Base-by-base conservation (phyloP, 257 asterid species). In the Fraxinus anomala region DNA sequence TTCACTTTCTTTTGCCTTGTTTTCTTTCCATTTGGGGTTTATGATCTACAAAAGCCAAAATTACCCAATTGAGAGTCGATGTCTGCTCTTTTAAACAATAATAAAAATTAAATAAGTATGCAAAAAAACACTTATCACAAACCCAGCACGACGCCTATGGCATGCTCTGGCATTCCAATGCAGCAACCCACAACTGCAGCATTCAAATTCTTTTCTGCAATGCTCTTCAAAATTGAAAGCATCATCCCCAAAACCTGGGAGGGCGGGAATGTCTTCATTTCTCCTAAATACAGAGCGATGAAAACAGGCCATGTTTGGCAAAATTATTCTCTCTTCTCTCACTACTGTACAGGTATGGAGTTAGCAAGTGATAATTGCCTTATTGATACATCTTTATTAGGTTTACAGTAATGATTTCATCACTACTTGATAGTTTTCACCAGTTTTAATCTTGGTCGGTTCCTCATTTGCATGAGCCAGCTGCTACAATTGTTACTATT, bases 331-430 rank as follows among this genome's bases (percentile, higher is more conserved):
- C 97, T 81, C 86, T 81, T 70, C 85, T 79, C 56, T 82, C 91
- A 82, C 99, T 95, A 82, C 96, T 91, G 82, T 92, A 89, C 49
- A 89, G 98, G 99, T 95, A 89, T 77, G 1, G 19, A 77, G n/a
- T 34, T 36, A 30, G 14, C 39, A 28, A 56, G 28, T 56, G 66
- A 21, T 73, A 2, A 24, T 47, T 47, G 68, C 23, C 65, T 73
- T 73, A 2, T 51, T 9, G 16, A 8, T 56, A 56, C 63, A 51
- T 51, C 8, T 17, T 51, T 17, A 51, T 51, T 51, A 0, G 24
- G 21, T 51, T 51, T 17, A 3, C 63, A 51, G 23, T n/a, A 5
- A 19, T n/a, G 7, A 19, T 44, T 47, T 0, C 36, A 26, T 17
- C 56, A 21, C 31, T 4, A 26, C 33, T 73, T 73, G 68, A 21